Evolutionary conservation across 257 asterid genomes (phyloP).

Genomic region (Marsdenia floribunda): DNA sequence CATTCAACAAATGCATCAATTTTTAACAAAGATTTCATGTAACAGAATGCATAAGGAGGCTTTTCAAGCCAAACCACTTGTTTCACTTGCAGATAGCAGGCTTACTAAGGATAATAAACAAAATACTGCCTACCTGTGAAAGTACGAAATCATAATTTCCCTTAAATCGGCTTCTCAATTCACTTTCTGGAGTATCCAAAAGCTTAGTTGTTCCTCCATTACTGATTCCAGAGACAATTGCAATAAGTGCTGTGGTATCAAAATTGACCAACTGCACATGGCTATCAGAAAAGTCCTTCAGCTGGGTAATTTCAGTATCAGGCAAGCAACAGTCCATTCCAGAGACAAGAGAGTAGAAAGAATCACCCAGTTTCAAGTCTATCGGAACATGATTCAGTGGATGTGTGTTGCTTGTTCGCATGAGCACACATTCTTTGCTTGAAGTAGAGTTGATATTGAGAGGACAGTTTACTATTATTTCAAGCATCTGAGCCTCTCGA

Average conservation of each 20-base stretch:
- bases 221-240: constrained; percentile 84
- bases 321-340: constrained; percentile 50
- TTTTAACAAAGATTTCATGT: not conserved
- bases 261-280: constrained; percentile 60
- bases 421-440: constrained; percentile 8
- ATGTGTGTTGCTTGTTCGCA: not conserved
- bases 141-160: constrained; percentile 79
- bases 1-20: not conserved
- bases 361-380: constrained; percentile 38
- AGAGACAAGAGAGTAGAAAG: constrained; percentile 47
- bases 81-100: constrained; percentile 7
- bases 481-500: constrained; percentile 45
- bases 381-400: constrained; percentile 22
- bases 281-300: constrained; percentile 6
- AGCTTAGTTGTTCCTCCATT: constrained; percentile 51
- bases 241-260: constrained; percentile 88
- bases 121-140: constrained; percentile 47
- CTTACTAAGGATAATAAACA: not conserved
- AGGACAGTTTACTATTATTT: constrained; percentile 30
- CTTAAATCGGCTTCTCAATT: constrained; percentile 70
- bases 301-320: constrained; percentile 13
- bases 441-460: not conserved
- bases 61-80: not conserved
- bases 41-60: not conserved
- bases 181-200: constrained; percentile 59